Evolutionary conservation across 2,329 filamentous ascomycete species (phyloP).

Genomic region (Chrysoporthe deuterocubensis): DNA sequence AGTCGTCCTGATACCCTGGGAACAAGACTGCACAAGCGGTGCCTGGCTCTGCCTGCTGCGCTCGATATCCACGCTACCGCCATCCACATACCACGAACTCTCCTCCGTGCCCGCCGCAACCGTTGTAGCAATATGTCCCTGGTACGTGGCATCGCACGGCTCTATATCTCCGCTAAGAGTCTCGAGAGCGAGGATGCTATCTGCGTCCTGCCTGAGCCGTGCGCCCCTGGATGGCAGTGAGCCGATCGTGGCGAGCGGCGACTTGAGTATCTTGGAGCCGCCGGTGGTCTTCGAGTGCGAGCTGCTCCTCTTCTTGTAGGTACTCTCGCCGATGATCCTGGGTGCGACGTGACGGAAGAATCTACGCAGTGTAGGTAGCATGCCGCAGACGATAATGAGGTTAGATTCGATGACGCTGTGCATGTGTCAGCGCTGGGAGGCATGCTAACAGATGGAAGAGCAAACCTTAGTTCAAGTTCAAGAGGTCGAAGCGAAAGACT

Average conservation of each 20-base stretch:
- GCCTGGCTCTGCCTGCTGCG: constrained; percentile 11
- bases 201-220: constrained; percentile 9
- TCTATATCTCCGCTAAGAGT: background rate
- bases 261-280: background rate
- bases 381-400: constrained; percentile 46
- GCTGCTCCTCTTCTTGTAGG: background rate
- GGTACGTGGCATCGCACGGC: background rate
- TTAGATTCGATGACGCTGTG: constrained; percentile 46
- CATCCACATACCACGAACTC: background rate
- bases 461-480: too few relatives aligned
- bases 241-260: constrained; percentile 5
- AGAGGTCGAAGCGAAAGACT: background rate
- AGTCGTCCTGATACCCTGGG: constrained; percentile 9
- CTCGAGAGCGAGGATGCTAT: constrained; percentile 14
- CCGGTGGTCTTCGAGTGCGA: background rate
- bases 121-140: background rate
- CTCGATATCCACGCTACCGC: background rate
- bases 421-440: constrained; percentile 19
- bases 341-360: constrained; percentile 45
- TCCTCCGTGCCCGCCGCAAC: background rate
- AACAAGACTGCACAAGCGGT: background rate
- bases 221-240: constrained; percentile 12
- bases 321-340: constrained; percentile 35
- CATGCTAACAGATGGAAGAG: too few relatives aligned
- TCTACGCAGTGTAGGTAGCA: constrained; percentile 44